Evolutionary conservation across 2,329 filamentous ascomycete genomes (phyloP), one percentile per base, ranked within the genome.

Genomic region (Penicillium fuscoglaucum): DNA sequence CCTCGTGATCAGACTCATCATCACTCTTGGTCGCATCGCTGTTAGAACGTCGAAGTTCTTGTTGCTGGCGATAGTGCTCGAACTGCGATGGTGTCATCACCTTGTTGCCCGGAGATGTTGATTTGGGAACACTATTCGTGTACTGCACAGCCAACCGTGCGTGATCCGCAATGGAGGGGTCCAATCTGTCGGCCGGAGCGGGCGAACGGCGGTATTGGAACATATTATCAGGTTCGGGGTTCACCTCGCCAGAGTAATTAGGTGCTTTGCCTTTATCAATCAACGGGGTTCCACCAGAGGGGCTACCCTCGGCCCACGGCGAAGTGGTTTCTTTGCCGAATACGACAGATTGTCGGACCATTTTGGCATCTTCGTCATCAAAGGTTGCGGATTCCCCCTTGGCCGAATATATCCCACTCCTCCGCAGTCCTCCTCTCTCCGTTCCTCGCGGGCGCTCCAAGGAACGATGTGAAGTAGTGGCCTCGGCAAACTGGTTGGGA

Each of bases 41-140:
- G 39, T 80, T 80, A 55, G 83, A 80, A n/a, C 85, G 82, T 64
- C 87, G 87, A 68, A 90, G 88, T 70, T 95, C 89, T 60, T 82
- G 78, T 58, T 83, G 79, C 68, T 88, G 83, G 61, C 87, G 84
- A 68, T 93, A 93, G 63, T 84, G 84, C 72, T 96, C 91, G 66
- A 96, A 96, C 71, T 96, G 87, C 12, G 88, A 90, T 1, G 89
- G 89, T 1, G 92, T 96, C 90, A 96, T 96, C 61, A 95, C 89
- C 74, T 95, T 95, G 72, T 84, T 89, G 21, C 80, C 79, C 5
- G 70, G 68, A 9, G 82, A 66, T 8, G 68, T 63, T 4, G 73
- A 66, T 43, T 70, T 66, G 5, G 72, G 67, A 19, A 74, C 60
- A 6, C 61, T 72, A 33, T 78, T 71, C 56, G 80, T 77, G 57